Percentiles rank a stretch among this genome's conserved stretches.
phyloP scores from a whole-genome alignment of 345 rosid genomes.

The Populus nigra region DNA sequence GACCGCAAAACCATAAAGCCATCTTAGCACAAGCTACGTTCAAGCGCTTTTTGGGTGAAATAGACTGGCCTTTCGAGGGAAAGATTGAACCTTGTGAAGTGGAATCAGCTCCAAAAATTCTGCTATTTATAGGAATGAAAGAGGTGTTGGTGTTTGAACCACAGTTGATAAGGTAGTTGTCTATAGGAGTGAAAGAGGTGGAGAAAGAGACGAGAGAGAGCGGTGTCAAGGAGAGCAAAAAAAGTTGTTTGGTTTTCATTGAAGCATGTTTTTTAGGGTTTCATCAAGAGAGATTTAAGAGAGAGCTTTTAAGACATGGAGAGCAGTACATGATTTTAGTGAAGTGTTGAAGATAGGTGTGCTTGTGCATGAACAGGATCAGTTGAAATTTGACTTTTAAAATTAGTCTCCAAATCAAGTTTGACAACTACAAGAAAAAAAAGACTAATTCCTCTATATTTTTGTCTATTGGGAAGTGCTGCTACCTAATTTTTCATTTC shows the following conservation, averaged over 20 bases:
- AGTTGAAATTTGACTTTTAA: background rate
- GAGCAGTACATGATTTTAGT: background rate
- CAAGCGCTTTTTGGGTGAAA: slow-evolving; percentile 36
- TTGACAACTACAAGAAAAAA: no score
- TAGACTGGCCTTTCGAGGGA: slow-evolving; percentile 48
- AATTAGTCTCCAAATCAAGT: no score
- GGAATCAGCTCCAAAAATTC: slow-evolving; percentile 64
- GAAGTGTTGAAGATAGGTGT: background rate
- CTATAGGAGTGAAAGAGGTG: slow-evolving; percentile 54
- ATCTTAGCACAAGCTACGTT: no score
- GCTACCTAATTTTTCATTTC: no score
- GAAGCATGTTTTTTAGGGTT: slow-evolving; percentile 2
- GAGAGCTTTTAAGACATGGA: background rate
- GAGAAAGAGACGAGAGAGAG: slow-evolving; percentile 26
- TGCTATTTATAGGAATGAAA: slow-evolving; percentile 28
- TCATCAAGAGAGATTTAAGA: background rate
- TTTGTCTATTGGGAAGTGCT: no score
- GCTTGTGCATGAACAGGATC: background rate
- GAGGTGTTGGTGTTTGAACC: slow-evolving; percentile 59
- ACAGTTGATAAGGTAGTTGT: slow-evolving; percentile 74
- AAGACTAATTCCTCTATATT: background rate
- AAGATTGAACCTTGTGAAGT: slow-evolving; percentile 26
- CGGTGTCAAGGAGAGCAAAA: slow-evolving; percentile 28
- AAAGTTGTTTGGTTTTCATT: slow-evolving; percentile 33
- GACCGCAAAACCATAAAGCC: no score